Conservation (phyloP, 306 rosid genomes). For the Sechiopsis laciniata region DNA sequence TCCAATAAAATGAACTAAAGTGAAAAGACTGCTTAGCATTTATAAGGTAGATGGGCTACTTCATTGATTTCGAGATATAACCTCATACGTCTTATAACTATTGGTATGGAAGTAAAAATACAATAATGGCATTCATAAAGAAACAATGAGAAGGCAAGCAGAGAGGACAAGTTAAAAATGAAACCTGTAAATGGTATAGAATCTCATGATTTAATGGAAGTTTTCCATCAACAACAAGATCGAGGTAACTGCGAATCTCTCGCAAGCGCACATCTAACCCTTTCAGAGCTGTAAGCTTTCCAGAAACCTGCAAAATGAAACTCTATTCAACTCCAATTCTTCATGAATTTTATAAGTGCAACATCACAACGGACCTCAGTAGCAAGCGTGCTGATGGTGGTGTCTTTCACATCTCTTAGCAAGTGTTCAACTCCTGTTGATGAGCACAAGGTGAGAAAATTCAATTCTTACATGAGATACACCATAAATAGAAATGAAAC, state of each 20-base stretch:
- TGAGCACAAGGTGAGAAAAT: background rate
- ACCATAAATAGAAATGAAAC: background rate
- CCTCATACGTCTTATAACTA: no score
- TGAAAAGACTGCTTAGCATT: no score
- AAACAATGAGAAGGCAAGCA: background rate
- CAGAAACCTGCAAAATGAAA: constrained; percentile 49
- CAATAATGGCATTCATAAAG: background rate
- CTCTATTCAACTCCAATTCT: background rate
- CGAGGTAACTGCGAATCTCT: constrained; percentile 78
- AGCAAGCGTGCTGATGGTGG: constrained; percentile 84
- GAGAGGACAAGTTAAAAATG: constrained; percentile 29
- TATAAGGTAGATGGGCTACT: no score
- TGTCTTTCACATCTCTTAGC: constrained; percentile 68
- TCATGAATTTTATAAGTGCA: background rate
- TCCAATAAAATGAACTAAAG: no score
- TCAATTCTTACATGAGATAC: background rate
- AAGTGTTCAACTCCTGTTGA: constrained; percentile 79
- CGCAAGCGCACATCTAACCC: constrained; percentile 77
- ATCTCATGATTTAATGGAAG: constrained; percentile 86
- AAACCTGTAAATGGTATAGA: constrained; percentile 80
- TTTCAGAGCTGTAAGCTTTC: constrained; percentile 79
- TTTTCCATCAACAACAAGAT: constrained; percentile 67
- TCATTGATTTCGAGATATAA: no score
- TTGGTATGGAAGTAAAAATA: background rate
- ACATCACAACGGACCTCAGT: constrained; percentile 48